These are phyloP conservation scores for Crucibulum laeve DNA, from an alignment of 768 basidiomycete species.

Conservation along the genomic window DNA sequence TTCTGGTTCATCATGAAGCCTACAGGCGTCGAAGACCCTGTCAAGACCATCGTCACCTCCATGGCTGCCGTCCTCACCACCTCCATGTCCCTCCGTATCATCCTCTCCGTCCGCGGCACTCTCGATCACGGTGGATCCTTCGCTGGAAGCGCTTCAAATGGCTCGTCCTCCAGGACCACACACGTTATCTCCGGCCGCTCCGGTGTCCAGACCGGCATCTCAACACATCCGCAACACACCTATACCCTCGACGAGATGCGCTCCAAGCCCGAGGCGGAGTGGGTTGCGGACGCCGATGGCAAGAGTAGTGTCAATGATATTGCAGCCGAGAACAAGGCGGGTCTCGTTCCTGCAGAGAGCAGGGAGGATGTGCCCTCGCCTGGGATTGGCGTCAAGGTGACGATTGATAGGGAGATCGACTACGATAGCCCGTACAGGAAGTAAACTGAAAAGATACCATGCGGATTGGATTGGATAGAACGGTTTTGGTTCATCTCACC, in stretches of 20 bases:
- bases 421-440: conserved; percentile 19
- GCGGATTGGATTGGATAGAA: background rate
- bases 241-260: conserved; percentile 55
- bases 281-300: conserved; percentile 32
- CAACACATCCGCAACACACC: conserved; percentile 34
- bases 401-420: conserved; percentile 37
- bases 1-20: conserved; percentile 86
- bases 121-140: conserved; percentile 72
- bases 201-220: conserved; percentile 33
- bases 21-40: conserved; percentile 54
- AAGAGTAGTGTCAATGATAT: conserved; percentile 34
- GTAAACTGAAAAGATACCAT: too few species aligned
- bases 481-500: too few species aligned
- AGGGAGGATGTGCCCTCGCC: background rate
- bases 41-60: conserved; percentile 77
- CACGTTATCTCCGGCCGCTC: conserved; percentile 47
- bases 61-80: conserved; percentile 87
- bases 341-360: conserved; percentile 5
- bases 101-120: conserved; percentile 76
- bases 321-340: conserved; percentile 8
- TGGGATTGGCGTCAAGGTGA: conserved; percentile 35
- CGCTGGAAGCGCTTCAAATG: conserved; percentile 43
- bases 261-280: conserved; percentile 42
- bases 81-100: conserved; percentile 84
- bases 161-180: conserved; percentile 45